Base-by-base conservation (phyloP, 192 early-diverging fungal genomes). In the Coemansia sp. region DNA sequence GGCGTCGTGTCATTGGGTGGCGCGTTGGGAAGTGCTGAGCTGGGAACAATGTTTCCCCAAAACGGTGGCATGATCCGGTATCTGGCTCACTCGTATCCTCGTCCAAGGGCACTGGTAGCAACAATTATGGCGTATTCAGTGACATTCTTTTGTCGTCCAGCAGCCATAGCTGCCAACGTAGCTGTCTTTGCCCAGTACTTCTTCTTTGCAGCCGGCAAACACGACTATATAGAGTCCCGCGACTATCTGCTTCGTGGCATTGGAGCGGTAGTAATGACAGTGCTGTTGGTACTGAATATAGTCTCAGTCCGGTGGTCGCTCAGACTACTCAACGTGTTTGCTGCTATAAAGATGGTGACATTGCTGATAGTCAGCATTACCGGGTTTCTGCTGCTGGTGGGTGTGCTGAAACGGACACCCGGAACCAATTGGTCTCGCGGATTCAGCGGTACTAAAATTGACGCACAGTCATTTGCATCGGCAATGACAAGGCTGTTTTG, bases 61-160 rank as follows among this genome's bases (percentile, higher is more conserved):
- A 91, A 89, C 58, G 94, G 94, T 42, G 94, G 93, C 10, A 93
- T 94, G 63, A 82, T 87, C 60, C 82, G 87, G 1, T 97, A 97
- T 71, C 66, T 97, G 16, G 78, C 86, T 20, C 81, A 86, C 56
- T 85, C 89, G 5, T 82, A 75, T 46, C 71, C 42, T 15, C 53
- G 59, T 16, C 83, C 83, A 0, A 70, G 69, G 6, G 67, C 74
- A 11, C 59, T 84, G 5, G 50, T 81, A 0, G 71, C 82, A 3
- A 83, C 79, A 6, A 54, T 84, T 16, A 83, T 81, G 66, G 63
- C 76, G 1, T 84, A 75, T 50, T 81, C 76, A 1, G 76, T 72
- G n/a, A 80, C 83, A 10, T 64, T 81, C 37, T 76, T 81, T 42
- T 71, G 76, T 23, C 76, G 76, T 6, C 72, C 76, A 3, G 81